Percentiles rank a stretch among this genome's conserved stretches.
phyloP scores from a whole-genome alignment of 2,329 filamentous ascomycete species.

The Onygena corvina region DNA sequence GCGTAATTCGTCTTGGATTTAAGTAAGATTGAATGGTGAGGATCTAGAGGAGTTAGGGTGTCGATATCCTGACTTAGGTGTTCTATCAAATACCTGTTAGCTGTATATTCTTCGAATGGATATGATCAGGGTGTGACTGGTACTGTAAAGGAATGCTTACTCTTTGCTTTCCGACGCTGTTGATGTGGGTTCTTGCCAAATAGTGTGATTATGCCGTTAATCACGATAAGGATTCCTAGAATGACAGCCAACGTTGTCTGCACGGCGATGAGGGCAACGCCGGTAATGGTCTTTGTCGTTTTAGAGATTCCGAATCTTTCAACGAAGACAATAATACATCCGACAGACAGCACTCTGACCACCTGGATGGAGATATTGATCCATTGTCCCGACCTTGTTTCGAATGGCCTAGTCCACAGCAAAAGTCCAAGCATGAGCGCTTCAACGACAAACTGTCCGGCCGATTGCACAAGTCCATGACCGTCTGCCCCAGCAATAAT shows the following conservation, averaged over 20 bases:
- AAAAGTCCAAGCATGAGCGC: constrained; percentile 64
- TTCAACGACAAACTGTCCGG: constrained; percentile 71
- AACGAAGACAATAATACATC: constrained; percentile 84
- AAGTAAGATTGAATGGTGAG: constrained; percentile 73
- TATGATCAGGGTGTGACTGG: not conserved
- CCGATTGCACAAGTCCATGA: constrained; percentile 68
- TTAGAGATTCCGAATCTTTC: constrained; percentile 81
- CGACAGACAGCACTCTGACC: constrained; percentile 76
- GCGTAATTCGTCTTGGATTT: constrained; percentile 37
- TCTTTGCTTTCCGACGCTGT: constrained; percentile 75
- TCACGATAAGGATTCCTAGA: constrained; percentile 73
- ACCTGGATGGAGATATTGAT: constrained; percentile 89
- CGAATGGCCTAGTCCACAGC: constrained; percentile 74
- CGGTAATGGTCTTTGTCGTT: constrained; percentile 87
- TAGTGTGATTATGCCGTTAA: constrained; percentile 75
- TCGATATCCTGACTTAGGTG: constrained; percentile 67
- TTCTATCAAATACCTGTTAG: constrained; percentile 39
- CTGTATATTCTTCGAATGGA: not conserved
- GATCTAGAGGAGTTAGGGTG: constrained; percentile 72
- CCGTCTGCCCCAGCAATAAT: constrained; percentile 77
- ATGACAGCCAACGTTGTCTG: constrained; percentile 73
- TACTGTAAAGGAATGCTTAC: constrained; percentile 45
- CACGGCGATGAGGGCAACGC: constrained; percentile 83
- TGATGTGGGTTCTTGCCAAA: constrained; percentile 83
- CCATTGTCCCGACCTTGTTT: constrained; percentile 74